Percentiles rank a stretch among this genome's conserved stretches.
Evolutionary conservation across 192 early-diverging fungal genomes (phyloP).

Genomic region (Coemansia sp.): DNA sequence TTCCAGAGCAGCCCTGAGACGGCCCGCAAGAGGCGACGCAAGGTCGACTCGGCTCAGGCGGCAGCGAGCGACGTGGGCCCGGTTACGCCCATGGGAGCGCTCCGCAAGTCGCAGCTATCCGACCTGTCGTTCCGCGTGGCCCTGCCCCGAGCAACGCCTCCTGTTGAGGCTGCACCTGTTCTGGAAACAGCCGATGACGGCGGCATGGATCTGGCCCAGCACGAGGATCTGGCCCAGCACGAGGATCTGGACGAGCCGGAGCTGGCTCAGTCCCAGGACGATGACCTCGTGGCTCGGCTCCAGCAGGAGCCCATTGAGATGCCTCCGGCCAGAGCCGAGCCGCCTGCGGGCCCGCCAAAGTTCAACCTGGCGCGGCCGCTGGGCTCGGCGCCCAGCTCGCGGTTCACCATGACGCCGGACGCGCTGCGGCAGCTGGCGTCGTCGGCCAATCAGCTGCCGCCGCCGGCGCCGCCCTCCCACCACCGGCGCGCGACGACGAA

Average conservation of each 20-base stretch:
- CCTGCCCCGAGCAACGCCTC: constrained; percentile 9
- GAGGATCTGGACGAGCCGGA: neutral
- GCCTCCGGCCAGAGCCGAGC: neutral
- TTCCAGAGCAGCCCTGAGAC: constrained; percentile 52
- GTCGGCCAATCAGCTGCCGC: neutral
- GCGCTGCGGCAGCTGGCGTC: constrained; percentile 36
- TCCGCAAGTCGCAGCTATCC: constrained; percentile 52
- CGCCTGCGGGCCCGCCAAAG: neutral
- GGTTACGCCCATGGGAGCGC: constrained; percentile 36
- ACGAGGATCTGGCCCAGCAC: neutral
- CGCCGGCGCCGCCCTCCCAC: neutral
- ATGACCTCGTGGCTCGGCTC: neutral
- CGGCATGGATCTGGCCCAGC: neutral
- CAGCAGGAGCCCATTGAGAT: neutral
- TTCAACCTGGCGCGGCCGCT: neutral
- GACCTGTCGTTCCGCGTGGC: constrained; percentile 38
- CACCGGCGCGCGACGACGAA: constrained; percentile 2
- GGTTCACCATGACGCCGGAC: constrained; percentile 50
- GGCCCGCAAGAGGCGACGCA: constrained; percentile 35
- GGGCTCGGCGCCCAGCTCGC: neutral
- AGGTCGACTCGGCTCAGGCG: neutral
- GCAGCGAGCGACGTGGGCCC: neutral
- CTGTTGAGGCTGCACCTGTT: neutral
- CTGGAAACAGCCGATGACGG: neutral
- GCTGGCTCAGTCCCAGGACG: neutral